These are phyloP conservation scores for Chrysoporthe cubensis DNA, from an alignment of 2,329 filamentous ascomycete genomes.

Conservation along the genomic window DNA sequence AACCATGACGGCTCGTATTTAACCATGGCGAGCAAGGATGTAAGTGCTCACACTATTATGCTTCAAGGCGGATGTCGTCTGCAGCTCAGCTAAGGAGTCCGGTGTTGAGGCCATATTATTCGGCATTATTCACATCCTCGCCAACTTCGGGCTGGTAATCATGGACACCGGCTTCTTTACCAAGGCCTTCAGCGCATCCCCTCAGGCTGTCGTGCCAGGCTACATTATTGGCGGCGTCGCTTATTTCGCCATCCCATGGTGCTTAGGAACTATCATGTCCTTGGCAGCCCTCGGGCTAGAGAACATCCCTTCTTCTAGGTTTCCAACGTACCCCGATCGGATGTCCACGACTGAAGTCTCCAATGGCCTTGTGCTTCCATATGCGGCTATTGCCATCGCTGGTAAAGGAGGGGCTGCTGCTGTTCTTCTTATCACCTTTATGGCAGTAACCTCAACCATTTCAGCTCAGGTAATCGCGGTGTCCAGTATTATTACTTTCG, in stretches of 20 bases:
- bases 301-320: conserved; percentile 44
- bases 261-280: conserved; percentile 54
- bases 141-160: conserved; percentile 57
- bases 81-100: neutral
- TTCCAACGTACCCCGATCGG: conserved; percentile 56
- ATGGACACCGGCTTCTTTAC: conserved; percentile 59
- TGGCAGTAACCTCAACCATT: conserved; percentile 70
- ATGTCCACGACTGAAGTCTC: conserved; percentile 60
- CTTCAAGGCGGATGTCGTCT: neutral
- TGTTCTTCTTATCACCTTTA: conserved; percentile 71
- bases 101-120: conserved; percentile 49
- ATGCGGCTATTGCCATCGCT: conserved; percentile 69
- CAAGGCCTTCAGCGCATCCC: conserved; percentile 54
- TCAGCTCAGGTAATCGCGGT: conserved; percentile 58
- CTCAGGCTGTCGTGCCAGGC: conserved; percentile 52
- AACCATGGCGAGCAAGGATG: conserved; percentile 58
- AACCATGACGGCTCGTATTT: conserved; percentile 59
- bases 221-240: conserved; percentile 56
- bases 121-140: conserved; percentile 51
- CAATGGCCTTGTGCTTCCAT: conserved; percentile 70
- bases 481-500: conserved; percentile 57
- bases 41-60: conserved; percentile 26
- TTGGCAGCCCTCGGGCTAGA: conserved; percentile 53
- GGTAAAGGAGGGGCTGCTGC: conserved; percentile 73
- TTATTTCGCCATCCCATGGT: conserved; percentile 60